These are phyloP conservation scores for Ascochyta koolunga DNA, from an alignment of 2,329 filamentous ascomycete species.

Conservation along the genomic window DNA sequence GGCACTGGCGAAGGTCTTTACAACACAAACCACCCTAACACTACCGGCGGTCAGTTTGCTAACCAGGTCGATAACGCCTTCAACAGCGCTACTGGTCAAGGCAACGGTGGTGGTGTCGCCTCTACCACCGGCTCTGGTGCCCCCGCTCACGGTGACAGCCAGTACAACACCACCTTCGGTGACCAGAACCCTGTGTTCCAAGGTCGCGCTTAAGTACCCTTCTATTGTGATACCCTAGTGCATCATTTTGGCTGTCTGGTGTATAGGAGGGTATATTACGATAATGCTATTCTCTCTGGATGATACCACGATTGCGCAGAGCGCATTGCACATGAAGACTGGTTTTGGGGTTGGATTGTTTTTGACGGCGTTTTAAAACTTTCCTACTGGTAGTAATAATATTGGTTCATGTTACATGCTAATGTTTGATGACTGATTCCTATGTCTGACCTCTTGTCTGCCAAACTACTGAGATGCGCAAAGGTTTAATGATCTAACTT, in stretches of 20 bases:
- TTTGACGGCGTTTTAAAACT: conserved; percentile 4
- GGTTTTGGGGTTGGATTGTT: conserved; percentile 1
- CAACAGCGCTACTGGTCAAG: conserved; percentile 25
- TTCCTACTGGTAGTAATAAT: conserved; percentile 25
- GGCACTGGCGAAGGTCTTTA: conserved; percentile 11
- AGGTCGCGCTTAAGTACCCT: conserved; percentile 37
- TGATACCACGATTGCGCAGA: conserved; percentile 42
- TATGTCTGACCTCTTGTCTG: too few species aligned
- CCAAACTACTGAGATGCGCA: background rate
- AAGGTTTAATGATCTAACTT: too few species aligned
- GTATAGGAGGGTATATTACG: conserved; percentile 14
- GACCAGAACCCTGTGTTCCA: conserved; percentile 53
- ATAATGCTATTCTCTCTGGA: conserved; percentile 35
- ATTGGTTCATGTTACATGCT: background rate
- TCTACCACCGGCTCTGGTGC: conserved; percentile 21
- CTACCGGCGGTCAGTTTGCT: conserved; percentile 43
- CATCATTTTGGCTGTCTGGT: conserved; percentile 10
- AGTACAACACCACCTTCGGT: conserved; percentile 50
- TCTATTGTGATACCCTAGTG: conserved; percentile 12
- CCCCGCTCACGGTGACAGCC: conserved; percentile 12
- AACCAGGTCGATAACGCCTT: conserved; percentile 56
- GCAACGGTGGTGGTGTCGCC: conserved; percentile 18
- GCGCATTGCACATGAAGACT: conserved; percentile 12
- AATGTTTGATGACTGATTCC: background rate
- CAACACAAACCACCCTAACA: conserved; percentile 16